Base-by-base conservation (phyloP, 2,329 filamentous ascomycete genomes). In the Ophiocordyceps robertsii region DNA sequence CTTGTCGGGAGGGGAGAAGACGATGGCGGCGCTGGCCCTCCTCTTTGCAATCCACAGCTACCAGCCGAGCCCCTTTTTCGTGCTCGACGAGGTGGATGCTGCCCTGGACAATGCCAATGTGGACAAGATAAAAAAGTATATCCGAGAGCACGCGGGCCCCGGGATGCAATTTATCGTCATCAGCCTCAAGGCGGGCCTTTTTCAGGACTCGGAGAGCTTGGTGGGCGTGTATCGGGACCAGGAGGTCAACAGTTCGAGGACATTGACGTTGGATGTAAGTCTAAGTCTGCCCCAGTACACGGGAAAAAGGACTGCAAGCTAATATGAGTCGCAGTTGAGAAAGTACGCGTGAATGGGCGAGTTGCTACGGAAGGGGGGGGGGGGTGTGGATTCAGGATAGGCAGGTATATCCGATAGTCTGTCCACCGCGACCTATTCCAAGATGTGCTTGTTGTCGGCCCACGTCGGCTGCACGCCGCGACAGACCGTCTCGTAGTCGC, bases 111-210 rank as follows among this genome's bases (percentile, higher is more conserved):
- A 95, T 56, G 88, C 90, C 46, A 98, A 98, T 54, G 92, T 96
- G 7, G 82, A 87, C 52, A 88, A 93, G 59, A 89, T 98, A 62
- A 92, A 90, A 50, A 92, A 92, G 62, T 98, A 98, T 57, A 94
- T 98, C 47, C 78, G 83, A 32, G 87, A 94, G 56, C 89, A 98
- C 63, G 85, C 89, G 1, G 86, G 87, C 1, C 92, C 92, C 1
- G 93, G 93, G 13, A 96, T 96, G 88, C 92, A 98, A 62, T 98
- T 98, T 53, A 93, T 98, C 47, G 92, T 98, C 51, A 98, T 98
- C 62, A 88, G 81, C 66, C 73, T 98, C 59, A 98, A 98, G 73
- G 84, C 88, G 0, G 89, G 88, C 1, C 70, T 98, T 44, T 98
- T 96, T 67, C 89, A 98, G 65, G 85, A 93, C 61, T 95, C 87